Evolutionary conservation across 495 filamentous ascomycete genomes (phyloP), one percentile per base, ranked within the genome.

Genomic region (Opeltia flavorubescens): DNA sequence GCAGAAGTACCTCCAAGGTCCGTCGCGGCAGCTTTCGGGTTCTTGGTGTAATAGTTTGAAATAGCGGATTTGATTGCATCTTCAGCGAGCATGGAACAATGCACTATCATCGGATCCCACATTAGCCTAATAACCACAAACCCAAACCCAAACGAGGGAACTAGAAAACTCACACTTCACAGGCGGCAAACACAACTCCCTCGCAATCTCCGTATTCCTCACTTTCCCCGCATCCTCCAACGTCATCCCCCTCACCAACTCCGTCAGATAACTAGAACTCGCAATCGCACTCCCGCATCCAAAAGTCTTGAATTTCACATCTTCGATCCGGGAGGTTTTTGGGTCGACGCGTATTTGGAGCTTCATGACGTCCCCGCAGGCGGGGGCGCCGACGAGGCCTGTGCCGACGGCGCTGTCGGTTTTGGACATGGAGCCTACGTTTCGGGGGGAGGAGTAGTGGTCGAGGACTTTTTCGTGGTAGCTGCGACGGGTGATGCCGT

Each of bases 61-160:
- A 96, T 95, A 48, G 93, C 93, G n/a, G 86, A 89, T 68, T 95
- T 95, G 76, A 99, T 95, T 50, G 93, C 93, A 62, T 99, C 89
- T 68, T 99, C 93, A 23, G 93, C 93, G 49, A 99, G 80, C 85
- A 99, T 95, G 48, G 89, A 95, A 75, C 93, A 99, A 67, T 99
- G 93, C 25, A 95, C 82, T 86, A 50, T 57, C 26, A 53, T 62
- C 44, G 48, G 30, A 44, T 48, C 18, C 36, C 33, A 39, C 34
- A 45, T 51, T 39, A 9, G 12, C n/a, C n/a, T n/a, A n/a, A n/a
- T n/a, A n/a, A n/a, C n/a, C n/a, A n/a, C n/a, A n/a, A n/a, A 33
- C 25, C 13, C n/a, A 33, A 28, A 33, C 17, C 8, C 6, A 15
- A 12, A 47, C 25, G 0, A 50, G 24, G 8, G 23, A 25, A 9